phyloP scores from a whole-genome alignment of 768 basidiomycete species.

The Ramaria sp. region DNA sequence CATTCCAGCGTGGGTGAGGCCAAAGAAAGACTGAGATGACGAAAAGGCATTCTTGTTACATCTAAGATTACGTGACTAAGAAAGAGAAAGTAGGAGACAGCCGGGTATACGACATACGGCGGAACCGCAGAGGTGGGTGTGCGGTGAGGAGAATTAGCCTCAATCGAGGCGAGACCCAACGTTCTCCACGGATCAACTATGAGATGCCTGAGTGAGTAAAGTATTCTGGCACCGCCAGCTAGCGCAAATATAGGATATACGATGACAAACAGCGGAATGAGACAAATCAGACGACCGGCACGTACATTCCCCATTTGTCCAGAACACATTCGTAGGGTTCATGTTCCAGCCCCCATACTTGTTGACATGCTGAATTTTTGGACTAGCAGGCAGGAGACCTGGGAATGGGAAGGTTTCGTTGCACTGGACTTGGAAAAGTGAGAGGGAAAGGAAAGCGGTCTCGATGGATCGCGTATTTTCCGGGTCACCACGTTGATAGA shows the following conservation, averaged over 20 bases:
- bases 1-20: conserved; percentile 35
- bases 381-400: conserved; percentile 26
- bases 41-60: conserved; percentile 27
- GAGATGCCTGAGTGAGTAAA: neutral
- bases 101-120: conserved; percentile 18
- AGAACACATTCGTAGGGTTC: conserved; percentile 37
- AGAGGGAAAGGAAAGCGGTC: conserved; percentile 35
- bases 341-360: conserved; percentile 45
- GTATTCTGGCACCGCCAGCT: too few species aligned
- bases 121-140: conserved; percentile 29
- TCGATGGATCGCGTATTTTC: conserved; percentile 36
- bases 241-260: neutral
- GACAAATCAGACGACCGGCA: neutral
- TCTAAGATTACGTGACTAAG: conserved; percentile 13
- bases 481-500: conserved; percentile 38
- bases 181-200: conserved; percentile 43
- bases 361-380: conserved; percentile 34
- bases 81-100: neutral
- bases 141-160: conserved; percentile 33
- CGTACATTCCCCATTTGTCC: conserved; percentile 40
- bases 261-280: neutral
- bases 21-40: conserved; percentile 28
- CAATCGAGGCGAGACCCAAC: conserved; percentile 40
- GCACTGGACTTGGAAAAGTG: conserved; percentile 36
- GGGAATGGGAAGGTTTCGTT: conserved; percentile 33